Conservation (phyloP, 805 yeast species). For the Candida adriatica region DNA sequence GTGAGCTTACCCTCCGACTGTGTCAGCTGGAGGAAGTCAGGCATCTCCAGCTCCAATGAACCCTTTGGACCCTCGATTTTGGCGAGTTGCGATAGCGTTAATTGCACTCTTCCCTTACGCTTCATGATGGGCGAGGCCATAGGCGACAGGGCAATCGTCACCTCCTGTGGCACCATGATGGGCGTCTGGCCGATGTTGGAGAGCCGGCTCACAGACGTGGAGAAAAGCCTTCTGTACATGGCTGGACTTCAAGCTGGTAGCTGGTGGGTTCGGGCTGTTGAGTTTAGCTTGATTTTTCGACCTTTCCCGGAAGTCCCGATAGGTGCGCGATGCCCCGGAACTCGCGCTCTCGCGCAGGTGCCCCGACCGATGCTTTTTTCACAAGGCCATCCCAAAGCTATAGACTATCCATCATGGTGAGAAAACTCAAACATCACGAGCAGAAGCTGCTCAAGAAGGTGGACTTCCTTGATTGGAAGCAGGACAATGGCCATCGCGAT, state of each 20-base stretch:
- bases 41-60: slow-evolving; percentile 51
- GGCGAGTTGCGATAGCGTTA: slow-evolving; percentile 51
- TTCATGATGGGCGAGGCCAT: slow-evolving; percentile 51
- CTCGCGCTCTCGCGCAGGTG: slow-evolving; percentile 1
- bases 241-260: no score
- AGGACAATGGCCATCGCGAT: slow-evolving; percentile 91
- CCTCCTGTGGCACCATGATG: slow-evolving; percentile 58
- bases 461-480: slow-evolving; percentile 96
- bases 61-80: slow-evolving; percentile 79
- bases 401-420: slow-evolving; percentile 50
- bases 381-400: slow-evolving; percentile 1
- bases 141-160: slow-evolving; percentile 39
- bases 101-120: slow-evolving; percentile 57
- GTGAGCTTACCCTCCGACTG: slow-evolving; percentile 34
- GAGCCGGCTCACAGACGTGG: slow-evolving; percentile 23
- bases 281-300: not conserved
- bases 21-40: slow-evolving; percentile 56
- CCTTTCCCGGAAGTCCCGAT: no score
- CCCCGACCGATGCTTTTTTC: slow-evolving; percentile 1
- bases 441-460: slow-evolving; percentile 91
- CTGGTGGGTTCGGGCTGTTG: no score
- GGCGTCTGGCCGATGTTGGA: slow-evolving; percentile 84
- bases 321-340: no score
- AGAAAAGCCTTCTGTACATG: slow-evolving; percentile 31
- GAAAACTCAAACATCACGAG: slow-evolving; percentile 91